Base-by-base conservation (phyloP, 2,329 filamentous ascomycete species). In the Stagonosporopsis chrysanthemi region DNA sequence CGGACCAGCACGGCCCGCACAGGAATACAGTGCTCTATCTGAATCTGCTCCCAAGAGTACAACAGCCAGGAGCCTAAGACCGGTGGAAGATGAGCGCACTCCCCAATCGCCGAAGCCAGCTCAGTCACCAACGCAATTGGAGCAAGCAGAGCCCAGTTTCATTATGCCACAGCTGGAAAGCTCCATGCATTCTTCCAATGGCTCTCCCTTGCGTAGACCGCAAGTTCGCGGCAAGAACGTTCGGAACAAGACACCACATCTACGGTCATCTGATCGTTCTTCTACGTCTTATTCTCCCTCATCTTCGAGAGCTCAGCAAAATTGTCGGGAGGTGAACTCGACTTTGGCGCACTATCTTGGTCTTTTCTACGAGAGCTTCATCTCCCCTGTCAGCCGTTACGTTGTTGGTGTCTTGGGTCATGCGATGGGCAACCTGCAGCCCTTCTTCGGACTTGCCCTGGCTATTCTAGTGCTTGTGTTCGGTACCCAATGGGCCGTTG, bases 381-480 rank as follows among this genome's bases (percentile, higher is more conserved):
- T 75, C 2, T 65, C 56, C 4, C 78, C 80, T 1, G 28, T 77
- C 2, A 31, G 79, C 12, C 68, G 61, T 8, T 90, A 88, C 81
- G 56, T 79, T 3, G 60, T 84, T 2, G 84, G 84, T 28, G 79
- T 90, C 15, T 58, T 90, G 12, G 79, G 79, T 5, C 81, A 87
- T 51, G 84, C 87, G 2, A 80, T 91, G 45, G 79, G 61, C n/a
- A 84, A 87, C 52, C 78, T 87, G 3, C 88, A 90, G 72, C 86
- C 84, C 41, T 82, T 90, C 0, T 77, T 92, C 3, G 72, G 65
- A 23, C 78, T 88, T 56, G 71, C 86, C 2, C 73, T 92, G 12
- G 63, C 60, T n/a, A 83, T 88, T 12, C 70, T 86, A 41, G 52
- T 69, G 17, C 17, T 72, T 22, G 88, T 89, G 68, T 74, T 90